A percentile compares a stretch with the other conserved stretches of the same genome.
Conservation (phyloP, 306 rosid genomes). For the Medicago lupulina region DNA sequence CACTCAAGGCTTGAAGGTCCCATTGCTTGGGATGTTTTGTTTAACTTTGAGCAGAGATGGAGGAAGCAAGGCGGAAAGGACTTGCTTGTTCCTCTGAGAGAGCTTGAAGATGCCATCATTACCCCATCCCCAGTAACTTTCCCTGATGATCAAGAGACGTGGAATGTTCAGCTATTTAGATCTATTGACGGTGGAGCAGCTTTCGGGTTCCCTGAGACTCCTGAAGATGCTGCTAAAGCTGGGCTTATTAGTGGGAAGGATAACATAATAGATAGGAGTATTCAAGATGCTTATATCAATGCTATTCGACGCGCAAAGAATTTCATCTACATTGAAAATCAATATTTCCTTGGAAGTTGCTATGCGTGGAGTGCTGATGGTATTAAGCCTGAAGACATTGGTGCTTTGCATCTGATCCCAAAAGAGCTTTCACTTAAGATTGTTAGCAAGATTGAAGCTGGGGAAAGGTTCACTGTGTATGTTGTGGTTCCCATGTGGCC, state of each 20-base stretch:
- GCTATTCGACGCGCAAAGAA: slow-evolving; percentile 74
- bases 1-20: slow-evolving; percentile 74
- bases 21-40: slow-evolving; percentile 75
- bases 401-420: slow-evolving; percentile 66
- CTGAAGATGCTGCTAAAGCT: slow-evolving; percentile 66
- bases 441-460: slow-evolving; percentile 69
- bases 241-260: slow-evolving; percentile 78
- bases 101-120: slow-evolving; percentile 56
- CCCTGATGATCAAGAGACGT: slow-evolving; percentile 63
- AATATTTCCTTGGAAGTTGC: slow-evolving; percentile 72
- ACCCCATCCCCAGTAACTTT: slow-evolving; percentile 71
- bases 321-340: slow-evolving; percentile 72
- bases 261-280: slow-evolving; percentile 65
- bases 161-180: slow-evolving; percentile 74
- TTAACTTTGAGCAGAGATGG: slow-evolving; percentile 77
- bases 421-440: slow-evolving; percentile 73
- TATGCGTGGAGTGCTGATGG: slow-evolving; percentile 64
- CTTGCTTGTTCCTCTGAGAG: slow-evolving; percentile 53
- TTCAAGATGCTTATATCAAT: slow-evolving; percentile 71
- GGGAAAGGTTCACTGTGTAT: slow-evolving; percentile 72
- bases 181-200: slow-evolving; percentile 81
- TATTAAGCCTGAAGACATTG: slow-evolving; percentile 68
- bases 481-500: slow-evolving; percentile 78
- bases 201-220: slow-evolving; percentile 71
- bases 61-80: slow-evolving; percentile 73